Evolutionary conservation across 2,329 filamentous ascomycete genomes (phyloP).

Genomic region (Dryadomyces quercivorus): DNA sequence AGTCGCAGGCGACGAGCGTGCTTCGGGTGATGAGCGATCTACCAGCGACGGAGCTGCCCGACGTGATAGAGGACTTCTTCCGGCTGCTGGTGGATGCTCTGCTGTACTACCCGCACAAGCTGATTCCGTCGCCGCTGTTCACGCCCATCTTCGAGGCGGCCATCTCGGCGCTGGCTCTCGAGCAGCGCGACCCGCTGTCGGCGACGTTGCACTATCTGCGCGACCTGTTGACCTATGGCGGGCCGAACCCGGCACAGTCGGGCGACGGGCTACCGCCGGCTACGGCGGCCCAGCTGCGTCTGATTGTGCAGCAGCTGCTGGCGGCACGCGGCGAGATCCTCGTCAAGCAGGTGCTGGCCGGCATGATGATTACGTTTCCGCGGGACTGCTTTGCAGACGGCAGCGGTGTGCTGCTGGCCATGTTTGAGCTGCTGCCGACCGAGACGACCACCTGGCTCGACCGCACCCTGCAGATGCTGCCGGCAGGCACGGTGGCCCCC

Average conservation of each 20-base stretch:
- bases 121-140: constrained; percentile 69
- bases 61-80: constrained; percentile 94
- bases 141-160: constrained; percentile 77
- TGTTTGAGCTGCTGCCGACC: constrained; percentile 77
- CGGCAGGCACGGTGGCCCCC: constrained; percentile 66
- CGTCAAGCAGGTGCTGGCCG: constrained; percentile 81
- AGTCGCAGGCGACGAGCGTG: constrained; percentile 83
- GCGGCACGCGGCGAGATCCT: constrained; percentile 60
- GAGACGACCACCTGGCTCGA: constrained; percentile 76
- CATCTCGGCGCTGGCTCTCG: constrained; percentile 71
- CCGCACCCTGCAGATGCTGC: constrained; percentile 71
- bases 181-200: constrained; percentile 83
- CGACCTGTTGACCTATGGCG: constrained; percentile 81
- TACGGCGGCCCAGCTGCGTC: constrained; percentile 57
- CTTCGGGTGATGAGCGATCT: constrained; percentile 80
- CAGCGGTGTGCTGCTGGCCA: constrained; percentile 76
- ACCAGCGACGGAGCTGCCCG: constrained; percentile 59
- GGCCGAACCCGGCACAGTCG: constrained; percentile 57
- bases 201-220: constrained; percentile 88
- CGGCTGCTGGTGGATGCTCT: constrained; percentile 82
- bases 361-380: constrained; percentile 99
- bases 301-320: constrained; percentile 62
- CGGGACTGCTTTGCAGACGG: constrained; percentile 91
- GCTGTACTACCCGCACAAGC: constrained; percentile 78
- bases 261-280: constrained; percentile 38